These are phyloP conservation scores for Ustilago crameri DNA, from an alignment of 1,284 basidiomycete genomes.

Conservation along the genomic window DNA sequence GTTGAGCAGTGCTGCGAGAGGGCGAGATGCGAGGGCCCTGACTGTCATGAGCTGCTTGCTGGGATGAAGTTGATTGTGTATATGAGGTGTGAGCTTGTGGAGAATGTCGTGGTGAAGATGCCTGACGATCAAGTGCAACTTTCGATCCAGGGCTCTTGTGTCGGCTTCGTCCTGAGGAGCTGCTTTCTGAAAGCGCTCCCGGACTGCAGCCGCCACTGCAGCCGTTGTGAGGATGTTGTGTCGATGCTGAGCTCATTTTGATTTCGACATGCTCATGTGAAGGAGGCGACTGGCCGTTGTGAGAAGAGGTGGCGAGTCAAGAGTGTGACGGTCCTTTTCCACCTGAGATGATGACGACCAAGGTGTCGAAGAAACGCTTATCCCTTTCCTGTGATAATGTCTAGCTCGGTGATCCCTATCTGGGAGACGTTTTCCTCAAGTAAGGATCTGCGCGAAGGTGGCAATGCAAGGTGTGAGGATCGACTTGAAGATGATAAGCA, in stretches of 20 bases:
- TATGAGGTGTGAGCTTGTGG: conserved; percentile 7
- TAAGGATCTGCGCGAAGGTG: no score
- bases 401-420: no score
- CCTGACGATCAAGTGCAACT: conserved; percentile 1
- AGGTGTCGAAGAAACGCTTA: not conserved
- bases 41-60: conserved; percentile 2
- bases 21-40: not conserved
- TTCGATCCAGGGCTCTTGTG: conserved; percentile 13
- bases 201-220: conserved; percentile 21
- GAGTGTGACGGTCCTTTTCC: not conserved
- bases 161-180: conserved; percentile 15
- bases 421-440: no score
- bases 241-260: conserved; percentile 35
- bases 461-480: no score
- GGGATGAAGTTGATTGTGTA: not conserved
- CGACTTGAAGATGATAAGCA: no score
- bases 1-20: not conserved
- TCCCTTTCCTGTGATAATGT: no score
- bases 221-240: conserved; percentile 20
- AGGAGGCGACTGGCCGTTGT: conserved; percentile 19
- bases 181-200: conserved; percentile 3
- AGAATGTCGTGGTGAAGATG: conserved; percentile 5
- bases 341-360: not conserved
- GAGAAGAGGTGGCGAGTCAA: conserved; percentile 3
- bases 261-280: conserved; percentile 27